Evolutionary conservation across 495 filamentous ascomycete genomes (phyloP), one percentile per base, ranked within the genome.

Genomic region (Tuber calosporum): DNA sequence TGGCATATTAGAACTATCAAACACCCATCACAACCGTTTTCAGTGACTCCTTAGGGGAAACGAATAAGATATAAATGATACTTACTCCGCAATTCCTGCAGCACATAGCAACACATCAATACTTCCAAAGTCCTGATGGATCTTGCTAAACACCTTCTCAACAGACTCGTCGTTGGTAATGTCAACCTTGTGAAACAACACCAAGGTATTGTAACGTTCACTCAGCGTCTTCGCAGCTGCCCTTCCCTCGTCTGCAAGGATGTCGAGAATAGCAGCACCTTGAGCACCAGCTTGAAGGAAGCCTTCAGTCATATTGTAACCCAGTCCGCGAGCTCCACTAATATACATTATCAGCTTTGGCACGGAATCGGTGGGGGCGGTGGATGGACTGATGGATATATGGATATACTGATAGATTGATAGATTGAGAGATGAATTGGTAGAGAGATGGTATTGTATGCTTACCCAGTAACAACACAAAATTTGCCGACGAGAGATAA

Each of bases 81-180:
- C 86, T 82, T 84, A 87, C 86, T 93, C 90, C 73, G 92, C 91
- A 70, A 96, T 92, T 75, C 93, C 92, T 40, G 92, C 93, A 67
- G 91, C 90, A 83, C 92, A 93, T 82, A 96, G 86, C 15, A 93
- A 83, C 34, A 93, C 89, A 73, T 93, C 88, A 43, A 93, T 84
- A 9, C 86, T 82, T 66, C 87, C 90, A 70, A 89, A 88, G 68
- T 87, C 84, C 62, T 86, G 82, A n/a, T 87, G 74, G 74, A 85
- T 82, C 40, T 78, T 45, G 38, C 34, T 38, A 41, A 45, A 43
- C 30, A 89, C 84, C 43, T 87, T 83, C 72, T 87, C 83, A 43
- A 91, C 88, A 62, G 89, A 84, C 36, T 86, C 85, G 15, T 85
- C 87, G 69, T 92, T 87, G 74, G 89, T 89, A n/a, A 93, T 89